These are phyloP conservation scores for Sonneratia alba DNA, from an alignment of 345 rosid species.

Conservation along the genomic window DNA sequence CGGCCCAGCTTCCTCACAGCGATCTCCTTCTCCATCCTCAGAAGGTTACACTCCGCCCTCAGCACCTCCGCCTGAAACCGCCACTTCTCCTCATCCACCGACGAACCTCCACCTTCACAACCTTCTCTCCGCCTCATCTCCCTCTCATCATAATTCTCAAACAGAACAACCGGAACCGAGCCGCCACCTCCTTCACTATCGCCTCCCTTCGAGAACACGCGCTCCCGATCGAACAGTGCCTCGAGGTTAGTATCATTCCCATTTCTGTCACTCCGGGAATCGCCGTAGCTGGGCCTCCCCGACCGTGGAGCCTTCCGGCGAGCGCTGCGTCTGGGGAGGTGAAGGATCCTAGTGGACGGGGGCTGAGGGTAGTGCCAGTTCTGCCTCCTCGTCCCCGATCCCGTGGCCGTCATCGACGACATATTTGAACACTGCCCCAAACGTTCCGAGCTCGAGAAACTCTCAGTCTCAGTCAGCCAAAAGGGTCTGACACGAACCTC, in stretches of 20 bases:
- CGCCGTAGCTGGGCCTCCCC: constrained; percentile 3
- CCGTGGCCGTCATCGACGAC: constrained; percentile 16
- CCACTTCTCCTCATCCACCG: constrained; percentile 66
- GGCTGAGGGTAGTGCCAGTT: constrained; percentile 75
- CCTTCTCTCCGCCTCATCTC: constrained; percentile 29
- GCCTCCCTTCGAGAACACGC: constrained; percentile 35
- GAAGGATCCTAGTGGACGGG: constrained; percentile 64
- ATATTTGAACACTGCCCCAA: not conserved
- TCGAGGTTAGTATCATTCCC: constrained; percentile 35
- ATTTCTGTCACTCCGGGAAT: constrained; percentile 22
- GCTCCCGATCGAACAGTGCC: constrained; percentile 72
- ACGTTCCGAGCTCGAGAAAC: not conserved
- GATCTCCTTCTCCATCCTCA: constrained; percentile 85
- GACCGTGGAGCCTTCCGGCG: constrained; percentile 27
- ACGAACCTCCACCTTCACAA: constrained; percentile 1
- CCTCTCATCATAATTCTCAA: constrained; percentile 27
- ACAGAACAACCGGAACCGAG: constrained; percentile 24
- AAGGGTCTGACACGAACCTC: not conserved
- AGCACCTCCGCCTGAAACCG: constrained; percentile 93
- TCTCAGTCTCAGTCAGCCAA: not conserved
- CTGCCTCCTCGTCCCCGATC: constrained; percentile 38
- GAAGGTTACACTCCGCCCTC: constrained; percentile 93
- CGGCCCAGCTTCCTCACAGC: constrained; percentile 84
- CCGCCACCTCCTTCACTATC: not conserved
- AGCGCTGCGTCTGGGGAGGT: constrained; percentile 52